A percentile compares a stretch with the other conserved stretches of the same genome.
phyloP scores from a whole-genome alignment of 495 filamentous ascomycete genomes.

The Lophiotrema nucula region DNA sequence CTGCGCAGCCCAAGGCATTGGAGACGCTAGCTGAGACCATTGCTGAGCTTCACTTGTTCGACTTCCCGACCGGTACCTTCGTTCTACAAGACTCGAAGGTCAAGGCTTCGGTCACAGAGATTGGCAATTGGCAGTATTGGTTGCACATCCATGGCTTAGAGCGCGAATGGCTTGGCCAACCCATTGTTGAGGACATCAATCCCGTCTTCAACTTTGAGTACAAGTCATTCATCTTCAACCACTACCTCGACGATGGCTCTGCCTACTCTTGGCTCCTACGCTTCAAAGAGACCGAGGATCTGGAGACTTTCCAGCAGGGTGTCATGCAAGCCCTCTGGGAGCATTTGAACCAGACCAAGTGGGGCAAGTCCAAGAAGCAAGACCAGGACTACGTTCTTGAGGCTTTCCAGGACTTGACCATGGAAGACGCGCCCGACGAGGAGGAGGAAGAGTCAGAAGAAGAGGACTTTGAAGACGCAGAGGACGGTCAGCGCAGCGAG shows the following conservation, averaged over 20 bases:
- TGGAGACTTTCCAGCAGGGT: slow-evolving; percentile 89
- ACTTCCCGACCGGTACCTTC: slow-evolving; percentile 81
- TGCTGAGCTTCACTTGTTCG: slow-evolving; percentile 90
- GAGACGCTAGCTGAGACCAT: slow-evolving; percentile 73
- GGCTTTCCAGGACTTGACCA: slow-evolving; percentile 89
- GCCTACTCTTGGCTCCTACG: slow-evolving; percentile 95
- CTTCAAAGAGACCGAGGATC: slow-evolving; percentile 76
- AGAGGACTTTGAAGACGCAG: slow-evolving; percentile 63
- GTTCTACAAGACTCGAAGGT: slow-evolving; percentile 74
- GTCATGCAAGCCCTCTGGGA: slow-evolving; percentile 96
- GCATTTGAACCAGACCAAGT: slow-evolving; percentile 91
- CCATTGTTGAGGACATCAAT: slow-evolving; percentile 84
- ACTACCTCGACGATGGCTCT: slow-evolving; percentile 81
- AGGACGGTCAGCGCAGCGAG: slow-evolving; percentile 61
- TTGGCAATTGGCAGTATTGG: slow-evolving; percentile 94
- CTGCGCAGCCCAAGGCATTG: slow-evolving; percentile 62
- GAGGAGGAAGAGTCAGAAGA: slow-evolving; percentile 64
- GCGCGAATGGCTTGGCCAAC: slow-evolving; percentile 84
- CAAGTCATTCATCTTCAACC: slow-evolving; percentile 97
- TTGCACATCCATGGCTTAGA: slow-evolving; percentile 77
- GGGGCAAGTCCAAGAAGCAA: slow-evolving; percentile 85
- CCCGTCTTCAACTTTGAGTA: slow-evolving; percentile 99
- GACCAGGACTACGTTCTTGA: slow-evolving; percentile 93
- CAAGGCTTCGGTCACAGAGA: slow-evolving; percentile 76
- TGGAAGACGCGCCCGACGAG: slow-evolving; percentile 72